Conservation (phyloP, 176 grass and related monocot genomes). For the Aegilops longissima region DNA sequence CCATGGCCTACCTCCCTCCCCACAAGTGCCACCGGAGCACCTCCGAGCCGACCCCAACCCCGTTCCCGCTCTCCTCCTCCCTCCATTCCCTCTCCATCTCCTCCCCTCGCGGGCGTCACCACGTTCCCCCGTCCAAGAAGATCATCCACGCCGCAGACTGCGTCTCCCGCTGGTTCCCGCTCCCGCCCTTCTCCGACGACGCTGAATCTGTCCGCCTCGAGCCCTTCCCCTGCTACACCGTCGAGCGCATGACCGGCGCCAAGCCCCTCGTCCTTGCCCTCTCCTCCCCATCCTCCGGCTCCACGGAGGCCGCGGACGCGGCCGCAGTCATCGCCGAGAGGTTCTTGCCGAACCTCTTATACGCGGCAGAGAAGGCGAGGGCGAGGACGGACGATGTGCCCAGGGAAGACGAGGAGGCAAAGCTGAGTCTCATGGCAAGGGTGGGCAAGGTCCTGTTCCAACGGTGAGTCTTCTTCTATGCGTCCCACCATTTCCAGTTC, state of each 20-base stretch:
- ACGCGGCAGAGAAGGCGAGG: conserved; percentile 14
- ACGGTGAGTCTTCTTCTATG: conserved; percentile 10
- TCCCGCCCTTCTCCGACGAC: too few species aligned
- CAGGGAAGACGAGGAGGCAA: not conserved
- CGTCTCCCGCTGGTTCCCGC: too few species aligned
- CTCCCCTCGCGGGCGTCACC: too few species aligned
- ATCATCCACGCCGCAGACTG: too few species aligned
- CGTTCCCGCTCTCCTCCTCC: conserved; percentile 19
- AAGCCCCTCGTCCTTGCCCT: conserved; percentile 34
- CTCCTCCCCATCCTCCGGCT: not conserved
- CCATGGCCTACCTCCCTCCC: conserved; percentile 43
- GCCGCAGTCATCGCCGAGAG: not conserved
- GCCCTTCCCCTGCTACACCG: conserved; percentile 21
- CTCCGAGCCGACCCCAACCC: not conserved
- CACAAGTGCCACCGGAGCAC: conserved; percentile 28
- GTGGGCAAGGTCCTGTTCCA: conserved; percentile 41
- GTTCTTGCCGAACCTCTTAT: conserved; percentile 31
- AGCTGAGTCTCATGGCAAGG: conserved; percentile 26
- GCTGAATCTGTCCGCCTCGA: not conserved
- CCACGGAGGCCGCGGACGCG: not conserved
- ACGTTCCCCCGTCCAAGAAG: too few species aligned
- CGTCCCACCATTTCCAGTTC: conserved; percentile 3
- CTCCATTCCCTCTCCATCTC: conserved; percentile 5
- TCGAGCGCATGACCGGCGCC: conserved; percentile 38
- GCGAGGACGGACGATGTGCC: not conserved